Percentiles rank a stretch among this genome's conserved stretches.
phyloP scores from a whole-genome alignment of 1,284 basidiomycete genomes.

The Ustilago trichophora region DNA sequence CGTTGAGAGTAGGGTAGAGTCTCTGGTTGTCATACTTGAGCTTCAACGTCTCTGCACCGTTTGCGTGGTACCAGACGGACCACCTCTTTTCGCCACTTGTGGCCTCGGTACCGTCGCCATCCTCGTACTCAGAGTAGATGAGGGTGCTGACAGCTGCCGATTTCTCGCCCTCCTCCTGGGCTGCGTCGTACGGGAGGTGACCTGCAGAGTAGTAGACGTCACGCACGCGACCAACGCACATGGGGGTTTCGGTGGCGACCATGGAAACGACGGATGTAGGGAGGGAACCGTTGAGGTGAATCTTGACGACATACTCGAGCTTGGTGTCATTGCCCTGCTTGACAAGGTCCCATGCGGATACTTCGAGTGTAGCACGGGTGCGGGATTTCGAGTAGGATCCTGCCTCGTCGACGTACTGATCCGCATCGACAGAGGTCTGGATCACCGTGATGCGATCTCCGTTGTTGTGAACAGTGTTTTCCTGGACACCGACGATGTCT shows the following conservation, averaged over 20 bases:
- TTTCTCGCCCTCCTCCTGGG: conserved; percentile 21
- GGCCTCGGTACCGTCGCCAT: conserved; percentile 52
- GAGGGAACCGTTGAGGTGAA: conserved; percentile 57
- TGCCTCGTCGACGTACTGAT: conserved; percentile 55
- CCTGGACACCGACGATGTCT: conserved; percentile 60
- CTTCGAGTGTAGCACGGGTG: conserved; percentile 57
- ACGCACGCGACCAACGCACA: conserved; percentile 58
- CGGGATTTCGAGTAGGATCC: conserved; percentile 55
- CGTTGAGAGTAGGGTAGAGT: conserved; percentile 51
- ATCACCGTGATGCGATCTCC: conserved; percentile 44
- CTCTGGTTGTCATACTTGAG: conserved; percentile 51
- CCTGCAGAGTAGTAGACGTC: conserved; percentile 54
- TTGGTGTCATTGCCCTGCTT: conserved; percentile 53
- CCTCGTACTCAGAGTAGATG: conserved; percentile 48
- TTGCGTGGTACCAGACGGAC: conserved; percentile 48
- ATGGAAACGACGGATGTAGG: conserved; percentile 54
- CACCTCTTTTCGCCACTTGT: conserved; percentile 47
- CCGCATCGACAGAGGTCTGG: conserved; percentile 53
- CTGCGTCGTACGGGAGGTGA: conserved; percentile 48
- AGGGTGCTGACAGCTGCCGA: conserved; percentile 26
- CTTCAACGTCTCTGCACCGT: conserved; percentile 41
- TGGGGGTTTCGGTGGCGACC: conserved; percentile 59
- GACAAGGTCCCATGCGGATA: conserved; percentile 51
- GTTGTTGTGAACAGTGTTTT: conserved; percentile 34
- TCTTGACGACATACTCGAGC: conserved; percentile 60